These are phyloP conservation scores for Eucalyptus caleyi DNA, from an alignment of 345 rosid species.

Conservation along the genomic window DNA sequence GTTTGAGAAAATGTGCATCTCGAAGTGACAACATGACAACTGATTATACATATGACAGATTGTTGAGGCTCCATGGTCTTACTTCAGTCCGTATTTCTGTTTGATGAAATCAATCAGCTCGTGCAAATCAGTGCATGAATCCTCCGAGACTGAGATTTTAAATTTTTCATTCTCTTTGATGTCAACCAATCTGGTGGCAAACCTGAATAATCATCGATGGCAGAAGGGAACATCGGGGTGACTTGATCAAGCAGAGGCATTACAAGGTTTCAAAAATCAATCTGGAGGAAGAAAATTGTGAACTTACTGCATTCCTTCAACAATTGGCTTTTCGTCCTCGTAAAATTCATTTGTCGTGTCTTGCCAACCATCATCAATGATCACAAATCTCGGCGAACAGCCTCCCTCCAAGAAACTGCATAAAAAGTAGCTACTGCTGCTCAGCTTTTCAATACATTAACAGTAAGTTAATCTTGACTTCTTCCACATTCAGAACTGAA, in stretches of 20 bases:
- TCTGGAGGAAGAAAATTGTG: not conserved
- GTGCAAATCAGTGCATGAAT: slow-evolving; percentile 2
- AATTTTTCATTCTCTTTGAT: slow-evolving; percentile 53
- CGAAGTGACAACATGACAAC: not conserved
- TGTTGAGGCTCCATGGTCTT: not conserved
- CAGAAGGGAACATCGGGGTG: not conserved
- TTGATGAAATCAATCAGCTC: slow-evolving; percentile 24
- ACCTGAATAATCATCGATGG: slow-evolving; percentile 6
- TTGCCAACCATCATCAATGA: slow-evolving; percentile 80
- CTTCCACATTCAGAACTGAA: not conserved
- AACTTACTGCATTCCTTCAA: slow-evolving; percentile 34
- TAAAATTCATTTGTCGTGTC: slow-evolving; percentile 23
- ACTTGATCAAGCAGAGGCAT: too few relatives aligned
- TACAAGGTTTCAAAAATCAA: not conserved
- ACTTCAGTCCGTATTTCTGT: slow-evolving; percentile 30
- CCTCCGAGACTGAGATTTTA: slow-evolving; percentile 11
- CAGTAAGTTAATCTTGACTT: not conserved
- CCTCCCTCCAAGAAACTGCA: slow-evolving; percentile 45
- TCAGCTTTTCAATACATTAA: not conserved
- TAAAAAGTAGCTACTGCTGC: not conserved
- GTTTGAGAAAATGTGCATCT: not conserved
- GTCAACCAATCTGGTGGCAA: slow-evolving; percentile 39
- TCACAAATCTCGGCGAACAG: slow-evolving; percentile 38
- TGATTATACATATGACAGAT: not conserved
- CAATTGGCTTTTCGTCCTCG: slow-evolving; percentile 9